Base-by-base conservation (phyloP, 2,329 filamentous ascomycete species). In the Aureobasidium lini region DNA sequence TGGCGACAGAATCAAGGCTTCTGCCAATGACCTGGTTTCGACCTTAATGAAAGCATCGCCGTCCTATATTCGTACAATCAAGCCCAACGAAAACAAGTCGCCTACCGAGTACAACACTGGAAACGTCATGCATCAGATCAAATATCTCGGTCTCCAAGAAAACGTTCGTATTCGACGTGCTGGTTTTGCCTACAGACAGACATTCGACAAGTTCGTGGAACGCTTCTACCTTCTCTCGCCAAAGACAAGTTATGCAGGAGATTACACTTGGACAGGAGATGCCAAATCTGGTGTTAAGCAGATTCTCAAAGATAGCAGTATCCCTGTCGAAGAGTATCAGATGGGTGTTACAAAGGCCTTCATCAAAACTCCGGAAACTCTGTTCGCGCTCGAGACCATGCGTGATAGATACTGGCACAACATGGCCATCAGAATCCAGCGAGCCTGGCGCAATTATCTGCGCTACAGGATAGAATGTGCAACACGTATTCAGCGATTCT, bases 71-170 rank as follows among this genome's bases (percentile, higher is more conserved):
- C 90, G 94, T 71, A 99, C 94, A 0, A 97, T 99, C 77, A 99
- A 99, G 76, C 94, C 94, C 1, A 99, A 99, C 77, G 94, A 99
- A 75, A 97, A 96, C 78, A 99, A 97, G 74, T 96, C 92, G 2
- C 88, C 91, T 0, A 86, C 85, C 10, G 94, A 99, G 71, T 99
- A 96, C 74, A 96, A 96, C 67, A 82, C 83, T 18, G 85, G 86
- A 32, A 97, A 97, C 67, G 94, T 99, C 18, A 81, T 97, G 68
- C 94, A 99, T 80, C 94, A 99, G 72, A 90, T 97, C 81, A 97
- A 99, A 72, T 99, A 99, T 69, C 87, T 99, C 13, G 94, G 94
- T 84, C 79, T 99, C n/a, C 93, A 97, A 73, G 94, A 99, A 76
- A 99, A 99, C 81, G 94, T 99, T 42, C 88, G 94, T 47, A 99